Evolutionary conservation across 106 monocot genomes (phyloP).

Genomic region (Vanilla planifolia): DNA sequence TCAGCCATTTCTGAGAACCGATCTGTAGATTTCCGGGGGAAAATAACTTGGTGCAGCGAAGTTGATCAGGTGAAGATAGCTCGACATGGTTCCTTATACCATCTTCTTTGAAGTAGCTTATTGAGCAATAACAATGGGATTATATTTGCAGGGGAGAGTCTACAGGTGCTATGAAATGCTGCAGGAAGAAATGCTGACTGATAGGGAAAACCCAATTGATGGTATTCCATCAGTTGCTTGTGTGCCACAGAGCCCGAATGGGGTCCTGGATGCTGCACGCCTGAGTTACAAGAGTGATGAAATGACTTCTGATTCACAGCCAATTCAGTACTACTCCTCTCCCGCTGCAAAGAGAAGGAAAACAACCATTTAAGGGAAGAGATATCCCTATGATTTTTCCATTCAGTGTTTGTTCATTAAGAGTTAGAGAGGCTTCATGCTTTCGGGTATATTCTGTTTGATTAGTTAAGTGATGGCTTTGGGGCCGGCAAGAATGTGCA

Average conservation of each 20-base stretch:
- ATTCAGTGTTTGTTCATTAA: not conserved
- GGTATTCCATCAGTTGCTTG: conserved; percentile 22
- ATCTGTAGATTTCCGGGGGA: conserved; percentile 16
- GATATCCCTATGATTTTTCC: not conserved
- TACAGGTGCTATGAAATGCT: conserved; percentile 48
- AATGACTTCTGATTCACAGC: conserved; percentile 24
- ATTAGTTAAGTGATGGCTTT: not conserved
- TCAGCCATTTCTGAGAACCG: conserved; percentile 18
- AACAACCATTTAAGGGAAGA: conserved; percentile 2
- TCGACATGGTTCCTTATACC: not conserved
- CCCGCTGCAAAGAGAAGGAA: conserved; percentile 46
- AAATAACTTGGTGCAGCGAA: conserved; percentile 21
- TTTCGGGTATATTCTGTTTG: not conserved
- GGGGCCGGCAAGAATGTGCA: not conserved
- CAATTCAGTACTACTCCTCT: conserved; percentile 21
- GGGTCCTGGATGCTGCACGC: conserved; percentile 53
- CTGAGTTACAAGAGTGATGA: conserved; percentile 53
- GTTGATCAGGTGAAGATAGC: conserved; percentile 30
- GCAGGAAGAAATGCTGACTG: conserved; percentile 21
- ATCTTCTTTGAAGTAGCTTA: not conserved
- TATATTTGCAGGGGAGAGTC: conserved; percentile 48
- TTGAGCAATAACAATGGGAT: not conserved
- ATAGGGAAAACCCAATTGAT: conserved; percentile 11
- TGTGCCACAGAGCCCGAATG: conserved; percentile 52
- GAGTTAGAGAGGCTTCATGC: not conserved